Evolutionary conservation across 1,284 basidiomycete genomes (phyloP), one percentile per base, ranked within the genome.

Genomic region (Cerrena zonata): DNA sequence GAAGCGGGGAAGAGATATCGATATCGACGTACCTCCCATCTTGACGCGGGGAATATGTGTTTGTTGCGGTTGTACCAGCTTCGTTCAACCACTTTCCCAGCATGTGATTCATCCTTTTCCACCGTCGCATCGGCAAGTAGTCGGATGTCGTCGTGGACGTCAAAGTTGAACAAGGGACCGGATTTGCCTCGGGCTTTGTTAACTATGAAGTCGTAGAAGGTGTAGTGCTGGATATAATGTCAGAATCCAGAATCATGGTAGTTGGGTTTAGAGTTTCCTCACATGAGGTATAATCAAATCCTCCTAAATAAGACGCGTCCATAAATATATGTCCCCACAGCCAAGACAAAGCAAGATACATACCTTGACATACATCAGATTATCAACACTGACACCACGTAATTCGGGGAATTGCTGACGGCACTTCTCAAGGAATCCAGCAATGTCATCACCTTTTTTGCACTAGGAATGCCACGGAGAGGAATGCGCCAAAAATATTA

Each of bases 101-200:
- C 96, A 64, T 99, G 96, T 5, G 91, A 94, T 71, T 99, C 96
- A 64, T 99, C 94, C 71, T 98, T 99, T 69, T 99, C 95, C 54
- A 89, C 83, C 0, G 92, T 91, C 1, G 95, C 95, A 64, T 99
- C 96, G 15, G 91, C 85, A n/a, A 98, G 75, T 56, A 99, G 69
- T 3, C 96, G 89, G 10, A 99, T 89, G 65, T 99, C 95, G 64
- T 99, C 95, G 68, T 99, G 95, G 5, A 98, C 96, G 67, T 99
- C 96, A 67, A 99, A 99, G 69, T 92, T 96, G 76, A 99, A 99
- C 48, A 99, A 70, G 1, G 95, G 95, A 0, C 95, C 96, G 0
- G 94, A 97, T 70, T 99, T 99, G 19, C 96, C 96, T 24, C 96
- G 84, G 2, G 95, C 93, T 72, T 97, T 97, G 78, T 97, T 96